phyloP scores from a whole-genome alignment of 1,139 yeast genomes.

The Lodderomyces metapsilosis region DNA sequence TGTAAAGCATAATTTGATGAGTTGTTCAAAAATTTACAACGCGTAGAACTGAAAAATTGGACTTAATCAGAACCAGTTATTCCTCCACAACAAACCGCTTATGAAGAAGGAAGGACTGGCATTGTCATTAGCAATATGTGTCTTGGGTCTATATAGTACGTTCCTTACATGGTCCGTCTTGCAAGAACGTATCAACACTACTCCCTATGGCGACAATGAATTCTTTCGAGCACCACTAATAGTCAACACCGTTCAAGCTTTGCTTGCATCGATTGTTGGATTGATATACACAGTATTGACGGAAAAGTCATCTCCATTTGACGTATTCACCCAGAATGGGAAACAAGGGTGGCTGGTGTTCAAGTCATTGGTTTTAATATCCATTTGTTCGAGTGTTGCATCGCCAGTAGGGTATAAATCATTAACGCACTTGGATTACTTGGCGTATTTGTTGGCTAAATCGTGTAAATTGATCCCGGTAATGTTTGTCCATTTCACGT shows the following conservation, averaged over 20 bases:
- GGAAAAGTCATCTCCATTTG: constrained; percentile 28
- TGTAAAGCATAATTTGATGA: neutral
- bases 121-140: constrained; percentile 50
- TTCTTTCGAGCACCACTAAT: constrained; percentile 74
- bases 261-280: constrained; percentile 72
- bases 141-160: constrained; percentile 75
- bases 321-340: constrained; percentile 27
- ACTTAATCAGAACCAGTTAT: neutral
- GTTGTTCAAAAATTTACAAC: neutral
- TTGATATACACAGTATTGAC: constrained; percentile 47
- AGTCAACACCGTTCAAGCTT: constrained; percentile 70
- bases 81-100: neutral
- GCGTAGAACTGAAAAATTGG: neutral
- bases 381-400: constrained; percentile 77
- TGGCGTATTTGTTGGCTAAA: constrained; percentile 82
- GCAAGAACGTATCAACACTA: constrained; percentile 84
- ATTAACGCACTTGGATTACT: constrained; percentile 78
- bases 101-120: constrained; percentile 21
- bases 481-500: constrained; percentile 73
- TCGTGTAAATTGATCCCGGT: constrained; percentile 94
- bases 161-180: constrained; percentile 89
- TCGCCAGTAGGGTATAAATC: constrained; percentile 79
- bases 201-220: constrained; percentile 56
- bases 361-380: constrained; percentile 57
- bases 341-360: constrained; percentile 21